Conservation (phyloP, 495 filamentous ascomycete species). For the Aspergillus bridgeri region DNA sequence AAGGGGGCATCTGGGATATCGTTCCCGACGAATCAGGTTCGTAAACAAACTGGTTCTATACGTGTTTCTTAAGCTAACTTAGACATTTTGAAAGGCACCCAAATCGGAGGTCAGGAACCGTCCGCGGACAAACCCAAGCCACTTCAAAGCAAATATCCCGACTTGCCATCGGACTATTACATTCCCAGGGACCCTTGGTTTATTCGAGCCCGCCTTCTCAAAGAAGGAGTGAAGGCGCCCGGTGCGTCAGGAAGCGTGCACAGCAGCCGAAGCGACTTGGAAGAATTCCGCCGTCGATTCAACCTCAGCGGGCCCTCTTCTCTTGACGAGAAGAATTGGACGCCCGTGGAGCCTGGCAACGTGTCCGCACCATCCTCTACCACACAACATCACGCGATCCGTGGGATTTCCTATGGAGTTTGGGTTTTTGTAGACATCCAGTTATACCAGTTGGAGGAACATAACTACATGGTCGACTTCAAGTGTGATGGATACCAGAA, state of each 20-base stretch:
- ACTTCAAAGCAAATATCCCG: slow-evolving; percentile 46
- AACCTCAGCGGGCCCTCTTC: slow-evolving; percentile 40
- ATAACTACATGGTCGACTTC: slow-evolving; percentile 96
- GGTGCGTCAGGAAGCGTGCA: slow-evolving; percentile 50
- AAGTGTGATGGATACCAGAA: slow-evolving; percentile 98
- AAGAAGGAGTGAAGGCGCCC: slow-evolving; percentile 61
- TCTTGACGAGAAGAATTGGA: slow-evolving; percentile 33
- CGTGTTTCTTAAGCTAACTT: slow-evolving; percentile 2
- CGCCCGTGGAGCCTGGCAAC: slow-evolving; percentile 24
- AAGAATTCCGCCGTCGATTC: slow-evolving; percentile 45
- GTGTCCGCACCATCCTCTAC: slow-evolving; percentile 42
- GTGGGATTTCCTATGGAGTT: slow-evolving; percentile 41
- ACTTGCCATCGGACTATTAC: slow-evolving; percentile 58
- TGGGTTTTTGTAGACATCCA: slow-evolving; percentile 92
- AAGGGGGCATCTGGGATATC: slow-evolving; percentile 81
- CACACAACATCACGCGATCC: slow-evolving; percentile 31
- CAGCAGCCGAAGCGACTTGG: slow-evolving; percentile 57
- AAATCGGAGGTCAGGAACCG: slow-evolving; percentile 22
- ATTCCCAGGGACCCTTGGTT: slow-evolving; percentile 95
- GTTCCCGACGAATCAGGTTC: slow-evolving; percentile 41
- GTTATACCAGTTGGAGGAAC: slow-evolving; percentile 89
- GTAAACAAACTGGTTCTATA: not conserved
- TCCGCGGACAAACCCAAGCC: slow-evolving; percentile 31
- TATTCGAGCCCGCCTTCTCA: slow-evolving; percentile 82
- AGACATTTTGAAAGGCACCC: slow-evolving; percentile 17